Base-by-base conservation (phyloP, 1,284 basidiomycete species). In the Cutaneotrichosporon mucoides region DNA sequence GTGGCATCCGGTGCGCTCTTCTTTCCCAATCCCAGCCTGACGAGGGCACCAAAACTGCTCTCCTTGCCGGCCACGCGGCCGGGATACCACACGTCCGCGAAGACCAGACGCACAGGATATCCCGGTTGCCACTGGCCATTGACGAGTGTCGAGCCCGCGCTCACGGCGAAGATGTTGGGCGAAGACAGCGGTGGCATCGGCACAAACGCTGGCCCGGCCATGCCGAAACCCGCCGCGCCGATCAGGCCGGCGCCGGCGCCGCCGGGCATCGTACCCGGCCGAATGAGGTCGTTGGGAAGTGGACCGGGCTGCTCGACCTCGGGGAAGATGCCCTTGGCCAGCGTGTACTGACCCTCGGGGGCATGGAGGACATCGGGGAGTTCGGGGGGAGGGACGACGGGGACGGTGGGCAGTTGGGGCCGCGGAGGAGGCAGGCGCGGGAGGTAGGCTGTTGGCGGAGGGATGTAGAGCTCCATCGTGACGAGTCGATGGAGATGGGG, bases 301-400 rank as follows among this genome's bases (percentile, higher is more conserved):
- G 70, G 63, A 7, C 66, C 65, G 6, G 73, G 68, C 10, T 61
- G 65, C 36, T 73, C 75, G 51, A 73, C 68, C 33, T 66, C 62
- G n/a, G 72, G 69, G 56, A 77, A 76, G 24, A 70, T 55, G 13
- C 57, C 57, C 43, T 64, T 56, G 33, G 66, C 66, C 6, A 68
- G 63, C 8, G 60, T 67, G 60, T 76, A 77, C 7, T 66, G 55
- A 5, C 76, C 76, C 57, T 77, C 76, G 7, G 76, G 76, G 4
- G 75, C 73, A 50, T 71, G 62, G 52, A 76, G 63, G 13, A 59
- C 60, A 12, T 69, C 67, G 15, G 73, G 75, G 15, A 77, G 65
- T 4, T 69, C 63, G 38, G 69, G 65, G 5, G 68, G 52, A 12
- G 73, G 69, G 40, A 73, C 70, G 53, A 74, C 56, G 3, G 75